Percentiles rank a stretch among this genome's conserved stretches.
Evolutionary conservation across 108 stramenopile species (phyloP).

Genomic region (Cyclotella choctawhatcheeana): DNA sequence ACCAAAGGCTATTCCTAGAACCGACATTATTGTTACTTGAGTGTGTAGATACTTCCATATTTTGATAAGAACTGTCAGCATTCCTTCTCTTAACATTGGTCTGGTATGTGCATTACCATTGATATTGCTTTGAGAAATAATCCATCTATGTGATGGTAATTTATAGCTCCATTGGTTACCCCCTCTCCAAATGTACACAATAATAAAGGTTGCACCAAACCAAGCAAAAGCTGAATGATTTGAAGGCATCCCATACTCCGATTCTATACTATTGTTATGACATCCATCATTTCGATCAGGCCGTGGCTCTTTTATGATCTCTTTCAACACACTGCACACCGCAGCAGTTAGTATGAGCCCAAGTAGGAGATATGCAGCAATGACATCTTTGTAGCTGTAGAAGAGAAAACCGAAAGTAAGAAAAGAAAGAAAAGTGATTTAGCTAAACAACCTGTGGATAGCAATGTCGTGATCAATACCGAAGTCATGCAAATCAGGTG

Average conservation of each 20-base stretch:
- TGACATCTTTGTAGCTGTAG: slow-evolving; percentile 45
- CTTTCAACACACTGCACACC: slow-evolving; percentile 15
- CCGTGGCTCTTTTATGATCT: slow-evolving; percentile 20
- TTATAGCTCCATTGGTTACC: slow-evolving; percentile 14
- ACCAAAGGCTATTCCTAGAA: slow-evolving; percentile 30
- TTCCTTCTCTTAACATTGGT: neutral
- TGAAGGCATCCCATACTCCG: slow-evolving; percentile 57
- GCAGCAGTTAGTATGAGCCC: slow-evolving; percentile 14
- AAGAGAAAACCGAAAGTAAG: too few relatives aligned
- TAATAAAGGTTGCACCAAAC: slow-evolving; percentile 43
- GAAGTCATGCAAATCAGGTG: too few relatives aligned
- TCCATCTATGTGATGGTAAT: too few relatives aligned
- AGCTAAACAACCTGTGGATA: too few relatives aligned
- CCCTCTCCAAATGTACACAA: slow-evolving; percentile 25
- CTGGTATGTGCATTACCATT: neutral
- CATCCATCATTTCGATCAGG: slow-evolving; percentile 28
- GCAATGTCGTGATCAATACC: too few relatives aligned
- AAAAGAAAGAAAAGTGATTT: too few relatives aligned
- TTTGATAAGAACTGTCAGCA: neutral
- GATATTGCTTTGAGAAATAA: neutral
- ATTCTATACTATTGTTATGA: neutral
- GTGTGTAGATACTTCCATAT: slow-evolving; percentile 25
- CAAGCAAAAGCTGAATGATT: slow-evolving; percentile 55
- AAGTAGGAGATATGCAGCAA: slow-evolving; percentile 30
- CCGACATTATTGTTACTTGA: neutral